Base-by-base conservation (phyloP, 2,329 filamentous ascomycete species). In the Helminthosporium solani region DNA sequence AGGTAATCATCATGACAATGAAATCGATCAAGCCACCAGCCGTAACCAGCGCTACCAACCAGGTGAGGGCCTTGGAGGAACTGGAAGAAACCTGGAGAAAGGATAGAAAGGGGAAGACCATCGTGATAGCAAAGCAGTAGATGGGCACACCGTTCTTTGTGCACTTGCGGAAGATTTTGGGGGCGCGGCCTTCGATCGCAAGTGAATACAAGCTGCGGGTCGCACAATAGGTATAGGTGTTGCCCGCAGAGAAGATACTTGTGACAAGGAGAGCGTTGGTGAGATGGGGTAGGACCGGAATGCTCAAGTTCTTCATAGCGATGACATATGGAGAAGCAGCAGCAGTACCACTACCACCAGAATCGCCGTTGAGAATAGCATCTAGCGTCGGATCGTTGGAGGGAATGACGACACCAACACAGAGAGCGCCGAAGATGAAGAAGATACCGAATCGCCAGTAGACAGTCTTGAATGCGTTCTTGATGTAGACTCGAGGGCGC, bases 311-410 rank as follows among this genome's bases (percentile, higher is more conserved):
- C 40, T 73, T 66, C 78, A 84, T 83, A 39, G 81, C 81, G 57
- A 85, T 83, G 44, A 84, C 81, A 56, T 83, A 84, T 2, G 82
- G 82, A 21, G 81, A 84, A 0, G 80, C 79, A 9, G 78, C 78
- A 7, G 80, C 81, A 4, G 74, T 78, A 28, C 73, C 72, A 37
- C 60, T 61, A 30, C 60, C 66, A 19, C 58, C 54, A 19, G 52
- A 21, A 5, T 46, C 59, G 28, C 60, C 54, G 7, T 41, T 52
- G 30, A 70, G 56, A 8, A 70, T 64, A 0, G 79, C 84, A 30
- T 89, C 74, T 44, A 87, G 87, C 11, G 87, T 88, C 7, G 88
- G 73, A 40, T 91, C 82, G 53, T 90, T 82, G 50, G 84, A 82
- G 0, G 86, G 86, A 18, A 72, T 50, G 23, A 73, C 66, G 23